A percentile compares a stretch with the other conserved stretches of the same genome.
phyloP scores from a whole-genome alignment of 768 basidiomycete genomes.

The Coprinellus aureogranulatus region DNA sequence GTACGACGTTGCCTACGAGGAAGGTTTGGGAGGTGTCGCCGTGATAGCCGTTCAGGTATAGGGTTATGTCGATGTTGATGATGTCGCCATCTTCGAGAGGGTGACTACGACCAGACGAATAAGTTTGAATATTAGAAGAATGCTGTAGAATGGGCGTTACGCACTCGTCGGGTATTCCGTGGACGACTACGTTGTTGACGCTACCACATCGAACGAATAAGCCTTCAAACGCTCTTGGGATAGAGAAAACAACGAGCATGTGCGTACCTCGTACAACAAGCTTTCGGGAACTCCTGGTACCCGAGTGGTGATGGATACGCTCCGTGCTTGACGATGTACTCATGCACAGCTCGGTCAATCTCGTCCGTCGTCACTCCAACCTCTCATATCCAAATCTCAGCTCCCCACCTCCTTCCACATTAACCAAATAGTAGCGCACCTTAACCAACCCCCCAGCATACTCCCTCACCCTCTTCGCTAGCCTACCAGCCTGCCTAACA shows the following conservation, averaged over 20 bases:
- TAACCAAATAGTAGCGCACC: constrained; percentile 30
- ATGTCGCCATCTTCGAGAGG: constrained; percentile 81
- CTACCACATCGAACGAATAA: constrained; percentile 44
- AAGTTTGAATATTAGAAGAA: too few species aligned
- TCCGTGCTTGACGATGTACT: constrained; percentile 59
- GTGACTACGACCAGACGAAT: too few species aligned
- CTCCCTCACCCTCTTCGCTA: constrained; percentile 57
- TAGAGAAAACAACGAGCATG: background rate
- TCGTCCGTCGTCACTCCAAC: constrained; percentile 69
- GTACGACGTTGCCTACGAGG: constrained; percentile 74
- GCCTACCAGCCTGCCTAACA: constrained; percentile 50
- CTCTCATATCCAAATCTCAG: constrained; percentile 31
- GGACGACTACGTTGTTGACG: constrained; percentile 81
- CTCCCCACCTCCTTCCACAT: background rate
- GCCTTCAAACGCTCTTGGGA: background rate
- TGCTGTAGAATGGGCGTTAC: too few species aligned
- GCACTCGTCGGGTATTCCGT: constrained; percentile 91
- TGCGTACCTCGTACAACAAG: constrained; percentile 66
- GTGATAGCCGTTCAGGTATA: constrained; percentile 81
- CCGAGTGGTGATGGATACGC: constrained; percentile 88
- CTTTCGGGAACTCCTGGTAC: constrained; percentile 73
- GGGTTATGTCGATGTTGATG: constrained; percentile 84
- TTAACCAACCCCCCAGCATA: constrained; percentile 54
- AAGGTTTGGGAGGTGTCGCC: constrained; percentile 89
- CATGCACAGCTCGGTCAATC: constrained; percentile 72